Evolutionary conservation across 768 basidiomycete species (phyloP).

Genomic region (Piloderma croceum): DNA sequence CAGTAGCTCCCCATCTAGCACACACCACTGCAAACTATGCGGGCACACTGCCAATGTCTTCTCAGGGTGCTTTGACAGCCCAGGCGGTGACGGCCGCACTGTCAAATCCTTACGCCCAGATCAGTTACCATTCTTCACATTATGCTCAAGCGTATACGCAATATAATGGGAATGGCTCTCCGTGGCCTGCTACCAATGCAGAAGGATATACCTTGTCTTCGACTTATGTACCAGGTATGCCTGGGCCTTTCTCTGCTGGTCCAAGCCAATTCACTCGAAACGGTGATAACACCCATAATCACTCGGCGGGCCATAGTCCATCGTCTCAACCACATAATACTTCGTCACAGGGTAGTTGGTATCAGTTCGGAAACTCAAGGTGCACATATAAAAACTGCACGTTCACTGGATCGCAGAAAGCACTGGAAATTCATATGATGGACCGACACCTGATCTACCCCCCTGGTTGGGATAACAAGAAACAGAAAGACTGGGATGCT

Average conservation of each 20-base stretch:
- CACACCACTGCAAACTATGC: slow-evolving; percentile 6
- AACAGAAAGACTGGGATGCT: slow-evolving; percentile 68
- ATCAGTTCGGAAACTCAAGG: slow-evolving; percentile 53
- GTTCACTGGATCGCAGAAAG: slow-evolving; percentile 65
- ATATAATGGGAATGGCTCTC: slow-evolving; percentile 13
- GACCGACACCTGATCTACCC: slow-evolving; percentile 85
- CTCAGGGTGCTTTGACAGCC: slow-evolving; percentile 8
- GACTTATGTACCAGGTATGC: slow-evolving; percentile 28
- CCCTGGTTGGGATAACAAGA: slow-evolving; percentile 56
- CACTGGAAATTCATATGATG: slow-evolving; percentile 80
- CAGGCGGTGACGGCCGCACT: slow-evolving; percentile 18
- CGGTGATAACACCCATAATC: no score
- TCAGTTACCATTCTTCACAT: slow-evolving; percentile 37
- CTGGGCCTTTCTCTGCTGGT: no score
- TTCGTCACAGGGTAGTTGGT: slow-evolving; percentile 40
- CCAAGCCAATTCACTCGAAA: no score
- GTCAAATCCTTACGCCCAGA: slow-evolving; percentile 25
- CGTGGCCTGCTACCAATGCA: slow-evolving; percentile 19
- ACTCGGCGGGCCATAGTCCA: no score
- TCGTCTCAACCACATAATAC: not conserved
- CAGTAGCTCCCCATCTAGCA: not conserved
- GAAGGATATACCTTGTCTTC: slow-evolving; percentile 37
- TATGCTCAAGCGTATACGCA: slow-evolving; percentile 54
- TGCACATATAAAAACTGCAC: slow-evolving; percentile 62
- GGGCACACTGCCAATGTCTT: no score